Conservation (phyloP, 2,329 filamentous ascomycete species). For the Curvularia verruculosa region DNA sequence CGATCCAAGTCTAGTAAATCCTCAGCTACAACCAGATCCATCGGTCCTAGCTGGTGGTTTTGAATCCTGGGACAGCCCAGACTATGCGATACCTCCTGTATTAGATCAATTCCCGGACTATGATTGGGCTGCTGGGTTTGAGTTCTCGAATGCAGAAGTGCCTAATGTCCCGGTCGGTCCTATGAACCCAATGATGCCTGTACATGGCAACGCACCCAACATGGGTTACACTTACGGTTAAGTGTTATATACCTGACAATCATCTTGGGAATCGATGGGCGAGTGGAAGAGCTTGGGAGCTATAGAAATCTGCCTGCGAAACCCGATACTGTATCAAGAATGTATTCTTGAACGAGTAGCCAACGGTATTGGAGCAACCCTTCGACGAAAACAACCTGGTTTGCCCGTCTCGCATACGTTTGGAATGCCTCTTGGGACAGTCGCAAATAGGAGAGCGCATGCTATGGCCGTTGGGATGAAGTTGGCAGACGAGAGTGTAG, state of each 20-base stretch:
- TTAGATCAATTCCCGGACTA: conserved; percentile 48
- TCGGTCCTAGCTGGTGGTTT: conserved; percentile 28
- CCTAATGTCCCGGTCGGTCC: conserved; percentile 29
- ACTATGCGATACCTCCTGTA: conserved; percentile 39
- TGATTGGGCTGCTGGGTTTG: conserved; percentile 47
- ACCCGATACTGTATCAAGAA: neutral
- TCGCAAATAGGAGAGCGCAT: neutral
- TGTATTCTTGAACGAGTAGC: conserved; percentile 1
- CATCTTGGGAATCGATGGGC: neutral
- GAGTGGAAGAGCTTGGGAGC: neutral
- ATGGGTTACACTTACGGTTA: conserved; percentile 39
- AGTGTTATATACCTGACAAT: neutral
- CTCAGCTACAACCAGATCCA: conserved; percentile 29
- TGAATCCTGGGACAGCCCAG: conserved; percentile 37
- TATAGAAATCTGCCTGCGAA: neutral
- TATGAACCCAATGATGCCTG: conserved; percentile 30
- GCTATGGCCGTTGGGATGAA: neutral
- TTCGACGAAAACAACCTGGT: neutral
- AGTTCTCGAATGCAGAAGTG: conserved; percentile 41
- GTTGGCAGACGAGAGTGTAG: neutral
- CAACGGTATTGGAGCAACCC: neutral
- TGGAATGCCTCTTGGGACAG: neutral
- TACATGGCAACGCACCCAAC: conserved; percentile 18
- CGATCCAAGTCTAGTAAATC: conserved; percentile 33
- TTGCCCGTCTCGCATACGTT: neutral